A percentile compares a stretch with the other conserved stretches of the same genome.
These are phyloP conservation scores for Tricholoma terreum DNA, from an alignment of 768 basidiomycete genomes.

Conservation along the genomic window DNA sequence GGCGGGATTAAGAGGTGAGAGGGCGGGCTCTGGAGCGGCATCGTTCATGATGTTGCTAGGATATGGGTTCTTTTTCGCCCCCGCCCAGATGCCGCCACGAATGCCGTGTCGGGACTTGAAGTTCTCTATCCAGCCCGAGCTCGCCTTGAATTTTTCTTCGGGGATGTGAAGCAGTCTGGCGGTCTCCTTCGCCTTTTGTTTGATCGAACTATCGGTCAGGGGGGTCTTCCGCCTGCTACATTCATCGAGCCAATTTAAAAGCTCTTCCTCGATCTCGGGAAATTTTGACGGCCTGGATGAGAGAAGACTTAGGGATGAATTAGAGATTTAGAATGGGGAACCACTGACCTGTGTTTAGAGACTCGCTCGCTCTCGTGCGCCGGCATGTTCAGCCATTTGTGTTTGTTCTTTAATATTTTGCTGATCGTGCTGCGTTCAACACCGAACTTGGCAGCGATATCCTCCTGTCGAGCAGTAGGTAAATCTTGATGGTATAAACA, in stretches of 20 bases:
- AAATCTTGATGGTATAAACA: conserved; percentile 63
- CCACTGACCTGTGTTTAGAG: conserved; percentile 64
- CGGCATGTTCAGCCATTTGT: conserved; percentile 73
- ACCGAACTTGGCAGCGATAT: conserved; percentile 71
- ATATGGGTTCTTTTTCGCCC: conserved; percentile 26
- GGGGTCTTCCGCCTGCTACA: conserved; percentile 42
- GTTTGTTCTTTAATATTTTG: conserved; percentile 84
- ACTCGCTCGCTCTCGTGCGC: conserved; percentile 55
- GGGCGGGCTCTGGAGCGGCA: conserved; percentile 8
- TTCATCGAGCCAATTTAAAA: conserved; percentile 58
- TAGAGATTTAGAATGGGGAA: conserved; percentile 6
- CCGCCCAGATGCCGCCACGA: conserved; percentile 58
- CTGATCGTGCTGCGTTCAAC: conserved; percentile 93
- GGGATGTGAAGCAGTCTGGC: conserved; percentile 53
- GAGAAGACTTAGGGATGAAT: conserved; percentile 6
- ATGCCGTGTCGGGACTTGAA: conserved; percentile 85
- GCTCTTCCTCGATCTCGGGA: conserved; percentile 67
- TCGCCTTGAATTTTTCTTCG: conserved; percentile 85
- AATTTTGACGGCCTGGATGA: conserved; percentile 69
- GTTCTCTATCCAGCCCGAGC: conserved; percentile 88
- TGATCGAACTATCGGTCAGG: conserved; percentile 65
- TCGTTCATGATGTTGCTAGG: conserved; percentile 16
- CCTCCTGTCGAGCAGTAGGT: conserved; percentile 75
- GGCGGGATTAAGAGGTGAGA: conserved; percentile 40
- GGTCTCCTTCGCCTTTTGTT: conserved; percentile 65